Base-by-base conservation (phyloP, 108 stramenopile species). In the Cyclotella atomus region DNA sequence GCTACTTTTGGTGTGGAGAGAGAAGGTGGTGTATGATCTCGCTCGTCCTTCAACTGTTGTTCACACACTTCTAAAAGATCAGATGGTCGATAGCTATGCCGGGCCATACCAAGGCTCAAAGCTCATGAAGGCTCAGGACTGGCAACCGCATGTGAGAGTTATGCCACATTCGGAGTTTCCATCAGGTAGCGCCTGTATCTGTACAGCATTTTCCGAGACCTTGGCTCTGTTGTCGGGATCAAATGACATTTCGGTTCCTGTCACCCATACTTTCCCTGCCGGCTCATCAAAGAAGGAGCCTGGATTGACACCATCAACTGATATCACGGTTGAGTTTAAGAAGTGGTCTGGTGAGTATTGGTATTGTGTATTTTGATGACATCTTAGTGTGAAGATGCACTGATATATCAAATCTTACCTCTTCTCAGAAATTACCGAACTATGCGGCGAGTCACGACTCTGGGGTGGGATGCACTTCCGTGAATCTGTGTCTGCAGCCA, bases 81-180 rank as follows among this genome's bases (percentile, higher is more conserved):
- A 45, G 23, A 16, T 35, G 30, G 43, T 65, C 20, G 17, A 14
- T 52, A 41, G 28, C n/a, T 46, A 45, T 17, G 12, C 65, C 3
- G 65, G 43, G 1, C 43, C 63, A 19, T 49, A 49, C 47, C 47
- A 49, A 49, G 47, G 47, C 10, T 47, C 44, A n/a, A 7, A 41
- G 23, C 5, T 28, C 5, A 43, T 32, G 28, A 45, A 65, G 45
- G 44, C 36, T 15, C 10, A 43, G 44, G 44, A 65, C 38, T 65
- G 27, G 27, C 63, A 65, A 25, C 36, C 63, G 4, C 15, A 14
- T 16, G 24, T 41, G 10, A 6, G 63, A 6, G 47, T 65, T 6
- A 65, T 65, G 63, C 63, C 63, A 9, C 63, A 65, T 25, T 28
- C 63, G 21, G 63, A 65, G n/a, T 65, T 44, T n/a, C 63, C 63